A percentile compares a stretch with the other conserved stretches of the same genome.
phyloP scores from a whole-genome alignment of 768 basidiomycete genomes.

The Tricholomella constricta region DNA sequence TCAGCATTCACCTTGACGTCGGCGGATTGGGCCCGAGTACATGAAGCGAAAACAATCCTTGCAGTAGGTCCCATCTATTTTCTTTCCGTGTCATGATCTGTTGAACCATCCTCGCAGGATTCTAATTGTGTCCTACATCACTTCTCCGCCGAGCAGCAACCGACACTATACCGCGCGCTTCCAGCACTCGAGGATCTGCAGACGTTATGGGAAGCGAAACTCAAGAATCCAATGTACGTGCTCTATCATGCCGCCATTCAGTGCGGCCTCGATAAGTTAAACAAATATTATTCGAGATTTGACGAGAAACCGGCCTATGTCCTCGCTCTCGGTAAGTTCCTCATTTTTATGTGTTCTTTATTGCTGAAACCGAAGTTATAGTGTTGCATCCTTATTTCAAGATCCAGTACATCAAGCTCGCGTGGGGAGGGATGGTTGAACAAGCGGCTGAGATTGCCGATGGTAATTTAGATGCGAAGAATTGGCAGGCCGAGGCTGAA shows the following conservation, averaged over 20 bases:
- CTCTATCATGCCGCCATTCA: constrained; percentile 21
- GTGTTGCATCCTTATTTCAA: constrained; percentile 34
- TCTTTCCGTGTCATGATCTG: too few species aligned
- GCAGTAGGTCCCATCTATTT: background rate
- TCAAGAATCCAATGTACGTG: background rate
- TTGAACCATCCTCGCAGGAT: background rate
- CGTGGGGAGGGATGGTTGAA: constrained; percentile 29
- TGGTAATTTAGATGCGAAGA: constrained; percentile 18
- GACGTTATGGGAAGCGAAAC: constrained; percentile 29
- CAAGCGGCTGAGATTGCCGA: constrained; percentile 16
- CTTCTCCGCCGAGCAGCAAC: constrained; percentile 22
- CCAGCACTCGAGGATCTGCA: constrained; percentile 28
- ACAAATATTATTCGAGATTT: constrained; percentile 21
- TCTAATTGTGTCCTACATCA: too few species aligned
- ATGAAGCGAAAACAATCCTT: background rate
- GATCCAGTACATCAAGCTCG: constrained; percentile 22
- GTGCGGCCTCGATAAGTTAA: constrained; percentile 24
- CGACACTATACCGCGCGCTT: constrained; percentile 27
- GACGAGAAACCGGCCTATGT: constrained; percentile 21
- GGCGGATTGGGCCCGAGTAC: background rate
- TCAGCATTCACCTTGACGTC: background rate
- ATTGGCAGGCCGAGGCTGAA: constrained; percentile 20
- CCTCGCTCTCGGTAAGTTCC: constrained; percentile 26
- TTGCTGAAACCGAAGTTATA: background rate
- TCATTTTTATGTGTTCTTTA: background rate